These are phyloP conservation scores for Lasiosphaeris hirsuta DNA, from an alignment of 495 filamentous ascomycete genomes.

Conservation along the genomic window DNA sequence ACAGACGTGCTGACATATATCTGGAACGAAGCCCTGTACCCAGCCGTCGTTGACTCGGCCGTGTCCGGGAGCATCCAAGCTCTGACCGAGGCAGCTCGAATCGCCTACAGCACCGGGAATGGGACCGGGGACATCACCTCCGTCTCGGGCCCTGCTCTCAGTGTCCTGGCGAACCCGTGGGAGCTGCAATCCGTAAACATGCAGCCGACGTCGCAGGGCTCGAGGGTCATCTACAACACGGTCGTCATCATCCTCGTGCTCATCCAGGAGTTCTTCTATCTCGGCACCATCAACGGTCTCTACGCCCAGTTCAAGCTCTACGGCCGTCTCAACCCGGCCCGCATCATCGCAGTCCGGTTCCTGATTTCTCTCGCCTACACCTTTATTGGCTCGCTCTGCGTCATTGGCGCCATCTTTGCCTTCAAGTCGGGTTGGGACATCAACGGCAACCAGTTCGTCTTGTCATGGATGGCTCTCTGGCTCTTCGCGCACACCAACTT, in stretches of 20 bases:
- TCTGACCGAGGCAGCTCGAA: slow-evolving; percentile 35
- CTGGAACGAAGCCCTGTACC: slow-evolving; percentile 53
- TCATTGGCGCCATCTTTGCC: slow-evolving; percentile 48
- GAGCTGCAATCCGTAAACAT: slow-evolving; percentile 37
- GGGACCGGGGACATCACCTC: slow-evolving; percentile 28
- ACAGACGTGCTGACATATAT: slow-evolving; percentile 40
- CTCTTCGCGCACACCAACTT: slow-evolving; percentile 53
- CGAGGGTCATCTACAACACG: slow-evolving; percentile 51
- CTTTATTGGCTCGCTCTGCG: slow-evolving; percentile 44
- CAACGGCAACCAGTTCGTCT: slow-evolving; percentile 42
- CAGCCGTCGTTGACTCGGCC: slow-evolving; percentile 38
- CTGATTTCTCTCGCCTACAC: slow-evolving; percentile 42
- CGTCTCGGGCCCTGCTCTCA: slow-evolving; percentile 32
- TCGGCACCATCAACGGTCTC: slow-evolving; percentile 41
- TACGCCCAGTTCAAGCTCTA: slow-evolving; percentile 45
- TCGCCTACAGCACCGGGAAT: slow-evolving; percentile 33
- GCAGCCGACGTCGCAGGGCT: slow-evolving; percentile 47
- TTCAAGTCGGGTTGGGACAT: slow-evolving; percentile 48
- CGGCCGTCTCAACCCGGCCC: slow-evolving; percentile 30
- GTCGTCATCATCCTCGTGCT: slow-evolving; percentile 45
- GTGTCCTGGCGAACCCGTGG: slow-evolving; percentile 44
- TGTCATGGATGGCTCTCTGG: slow-evolving; percentile 50
- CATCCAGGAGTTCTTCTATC: slow-evolving; percentile 55
- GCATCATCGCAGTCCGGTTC: slow-evolving; percentile 43
- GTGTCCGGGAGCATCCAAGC: slow-evolving; percentile 28